phyloP scores from a whole-genome alignment of 2,329 filamentous ascomycete genomes.

The Cytospora mali region DNA sequence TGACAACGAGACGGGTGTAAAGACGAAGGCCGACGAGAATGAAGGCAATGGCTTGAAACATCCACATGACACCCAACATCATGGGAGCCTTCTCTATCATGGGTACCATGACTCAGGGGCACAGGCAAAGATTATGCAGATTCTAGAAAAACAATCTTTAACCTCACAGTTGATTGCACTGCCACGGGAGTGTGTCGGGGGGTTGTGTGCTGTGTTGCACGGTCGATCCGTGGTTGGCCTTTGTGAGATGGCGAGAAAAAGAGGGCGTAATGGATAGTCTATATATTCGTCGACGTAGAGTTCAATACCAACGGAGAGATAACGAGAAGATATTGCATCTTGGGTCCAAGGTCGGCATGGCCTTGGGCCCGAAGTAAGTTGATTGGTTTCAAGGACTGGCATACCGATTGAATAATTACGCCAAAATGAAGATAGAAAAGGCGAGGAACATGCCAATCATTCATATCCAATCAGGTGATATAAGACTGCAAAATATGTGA shows the following conservation, averaged over 20 bases:
- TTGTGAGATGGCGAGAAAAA: neutral
- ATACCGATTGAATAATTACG: neutral
- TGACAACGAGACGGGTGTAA: conserved; percentile 22
- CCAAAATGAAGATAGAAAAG: neutral
- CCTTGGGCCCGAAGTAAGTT: neutral
- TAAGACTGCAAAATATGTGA: neutral
- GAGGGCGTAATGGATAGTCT: accelerated
- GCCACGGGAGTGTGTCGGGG: neutral
- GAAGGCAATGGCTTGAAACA: conserved; percentile 21
- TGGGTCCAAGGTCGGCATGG: neutral
- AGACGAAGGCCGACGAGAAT: conserved; percentile 25
- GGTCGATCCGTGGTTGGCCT: neutral
- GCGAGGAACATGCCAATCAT: neutral
- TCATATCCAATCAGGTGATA: neutral
- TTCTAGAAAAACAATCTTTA: neutral
- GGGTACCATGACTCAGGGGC: neutral
- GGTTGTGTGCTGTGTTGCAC: neutral
- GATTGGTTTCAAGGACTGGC: neutral
- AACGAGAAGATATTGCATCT: neutral
- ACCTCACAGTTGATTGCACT: neutral
- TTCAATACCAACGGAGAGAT: too few species aligned
- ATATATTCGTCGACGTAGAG: neutral
- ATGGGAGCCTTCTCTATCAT: conserved; percentile 6
- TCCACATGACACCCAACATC: conserved; percentile 22
- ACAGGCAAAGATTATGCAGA: neutral